These are phyloP conservation scores for Arthromyces matolae DNA, from an alignment of 768 basidiomycete genomes.

Conservation along the genomic window DNA sequence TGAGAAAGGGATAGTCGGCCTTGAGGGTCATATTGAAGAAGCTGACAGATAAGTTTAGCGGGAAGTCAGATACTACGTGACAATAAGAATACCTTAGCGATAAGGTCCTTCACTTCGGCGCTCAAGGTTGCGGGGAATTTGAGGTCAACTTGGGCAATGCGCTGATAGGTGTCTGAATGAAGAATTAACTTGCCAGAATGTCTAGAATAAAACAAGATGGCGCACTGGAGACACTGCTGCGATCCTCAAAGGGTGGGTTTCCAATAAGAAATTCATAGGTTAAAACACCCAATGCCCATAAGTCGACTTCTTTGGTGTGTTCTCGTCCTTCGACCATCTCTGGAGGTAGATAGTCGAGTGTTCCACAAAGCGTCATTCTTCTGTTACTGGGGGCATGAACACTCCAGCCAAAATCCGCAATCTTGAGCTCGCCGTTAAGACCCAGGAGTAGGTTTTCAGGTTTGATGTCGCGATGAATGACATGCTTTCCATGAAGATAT, in stretches of 20 bases:
- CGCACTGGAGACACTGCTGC: constrained; percentile 71
- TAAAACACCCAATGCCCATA: constrained; percentile 97
- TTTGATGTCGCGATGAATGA: constrained; percentile 99
- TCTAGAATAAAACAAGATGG: constrained; percentile 4
- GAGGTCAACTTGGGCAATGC: constrained; percentile 87
- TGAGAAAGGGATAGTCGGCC: constrained; percentile 71
- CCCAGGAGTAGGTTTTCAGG: constrained; percentile 95
- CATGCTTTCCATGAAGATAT: constrained; percentile 93
- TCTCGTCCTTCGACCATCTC: constrained; percentile 96
- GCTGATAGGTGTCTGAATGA: constrained; percentile 80
- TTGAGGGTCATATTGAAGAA: constrained; percentile 79
- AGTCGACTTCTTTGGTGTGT: constrained; percentile 87
- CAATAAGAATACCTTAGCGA: constrained; percentile 44
- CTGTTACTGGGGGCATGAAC: constrained; percentile 93
- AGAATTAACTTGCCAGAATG: not conserved
- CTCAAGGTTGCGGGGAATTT: constrained; percentile 57
- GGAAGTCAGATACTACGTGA: not conserved
- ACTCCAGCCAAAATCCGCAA: constrained; percentile 98
- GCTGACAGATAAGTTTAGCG: constrained; percentile 40
- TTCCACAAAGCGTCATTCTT: constrained; percentile 89
- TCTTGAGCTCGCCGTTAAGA: constrained; percentile 95
- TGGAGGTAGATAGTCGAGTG: constrained; percentile 93
- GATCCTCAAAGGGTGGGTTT: constrained; percentile 77
- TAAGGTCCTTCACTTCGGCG: constrained; percentile 63
- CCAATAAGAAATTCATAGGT: constrained; percentile 94